A percentile compares a stretch with the other conserved stretches of the same genome.
These are phyloP conservation scores for Phytophthora multivora DNA, from an alignment of 352 stramenopile species.

Conservation along the genomic window DNA sequence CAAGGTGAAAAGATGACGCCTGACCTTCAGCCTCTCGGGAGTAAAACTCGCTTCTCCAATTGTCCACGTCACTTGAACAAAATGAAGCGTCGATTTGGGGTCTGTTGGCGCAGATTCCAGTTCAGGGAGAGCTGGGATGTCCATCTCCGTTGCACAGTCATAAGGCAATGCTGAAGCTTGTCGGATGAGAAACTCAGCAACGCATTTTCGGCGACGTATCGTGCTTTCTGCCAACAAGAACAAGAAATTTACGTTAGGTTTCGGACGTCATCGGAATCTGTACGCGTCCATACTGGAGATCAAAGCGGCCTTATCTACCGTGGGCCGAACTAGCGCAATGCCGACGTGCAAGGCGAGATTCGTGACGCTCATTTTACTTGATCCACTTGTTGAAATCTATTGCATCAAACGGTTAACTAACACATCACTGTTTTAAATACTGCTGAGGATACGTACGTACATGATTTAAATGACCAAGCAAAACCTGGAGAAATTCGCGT, in stretches of 20 bases:
- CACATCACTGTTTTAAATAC: not conserved
- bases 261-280: not conserved
- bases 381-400: slow-evolving; percentile 45
- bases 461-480: slow-evolving; percentile 52
- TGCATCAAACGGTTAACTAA: not conserved
- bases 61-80: slow-evolving; percentile 50
- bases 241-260: not conserved
- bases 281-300: slow-evolving; percentile 38
- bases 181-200: slow-evolving; percentile 59
- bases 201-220: slow-evolving; percentile 37
- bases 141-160: slow-evolving; percentile 45
- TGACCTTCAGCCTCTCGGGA: slow-evolving; percentile 34
- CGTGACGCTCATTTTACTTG: slow-evolving; percentile 48
- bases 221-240: slow-evolving; percentile 18
- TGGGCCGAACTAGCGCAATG: slow-evolving; percentile 46
- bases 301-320: slow-evolving; percentile 28
- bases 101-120: not conserved
- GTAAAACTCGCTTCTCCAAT: slow-evolving; percentile 15
- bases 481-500: slow-evolving; percentile 53
- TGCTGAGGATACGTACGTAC: slow-evolving; percentile 25
- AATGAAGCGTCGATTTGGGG: slow-evolving; percentile 25
- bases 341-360: slow-evolving; percentile 47
- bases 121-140: slow-evolving; percentile 37
- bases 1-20: not conserved
- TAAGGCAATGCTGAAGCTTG: slow-evolving; percentile 49